Conservation (phyloP, 768 basidiomycete genomes). For the Lactifluus echinatus region DNA sequence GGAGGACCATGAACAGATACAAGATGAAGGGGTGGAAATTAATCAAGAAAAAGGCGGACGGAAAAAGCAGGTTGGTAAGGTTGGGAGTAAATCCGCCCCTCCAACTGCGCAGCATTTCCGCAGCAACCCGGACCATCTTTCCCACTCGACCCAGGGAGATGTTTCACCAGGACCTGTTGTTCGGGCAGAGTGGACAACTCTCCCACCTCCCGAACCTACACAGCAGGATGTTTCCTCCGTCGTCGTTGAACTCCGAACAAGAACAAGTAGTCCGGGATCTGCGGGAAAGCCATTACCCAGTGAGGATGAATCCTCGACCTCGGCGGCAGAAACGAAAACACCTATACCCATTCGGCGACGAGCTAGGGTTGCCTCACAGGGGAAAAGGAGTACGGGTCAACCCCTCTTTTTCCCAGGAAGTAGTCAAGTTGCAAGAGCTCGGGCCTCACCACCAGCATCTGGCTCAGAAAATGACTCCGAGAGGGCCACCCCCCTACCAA, state of each 20-base stretch:
- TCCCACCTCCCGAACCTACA: background rate
- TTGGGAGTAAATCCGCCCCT: background rate
- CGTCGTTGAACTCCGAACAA: conserved; percentile 6
- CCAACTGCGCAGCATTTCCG: background rate
- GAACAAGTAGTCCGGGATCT: conserved; percentile 5
- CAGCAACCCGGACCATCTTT: background rate
- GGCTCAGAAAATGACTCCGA: conserved; percentile 12
- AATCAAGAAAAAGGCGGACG: background rate
- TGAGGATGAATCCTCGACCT: background rate
- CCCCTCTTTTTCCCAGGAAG: conserved; percentile 18
- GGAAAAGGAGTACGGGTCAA: background rate
- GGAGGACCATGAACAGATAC: background rate
- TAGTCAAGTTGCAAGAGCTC: conserved; percentile 11
- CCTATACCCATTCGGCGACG: background rate
- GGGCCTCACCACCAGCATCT: background rate
- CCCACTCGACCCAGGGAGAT: background rate
- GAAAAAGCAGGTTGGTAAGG: background rate
- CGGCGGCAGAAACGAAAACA: background rate
- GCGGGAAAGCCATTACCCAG: background rate
- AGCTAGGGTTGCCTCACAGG: background rate
- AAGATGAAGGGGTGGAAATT: background rate
- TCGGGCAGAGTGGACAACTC: conserved; percentile 6
- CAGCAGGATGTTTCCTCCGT: background rate
- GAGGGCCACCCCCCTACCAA: background rate
- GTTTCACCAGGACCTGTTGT: background rate